These are phyloP conservation scores for Dalbergia cochinchinensis DNA, from an alignment of 306 rosid species.

Conservation along the genomic window DNA sequence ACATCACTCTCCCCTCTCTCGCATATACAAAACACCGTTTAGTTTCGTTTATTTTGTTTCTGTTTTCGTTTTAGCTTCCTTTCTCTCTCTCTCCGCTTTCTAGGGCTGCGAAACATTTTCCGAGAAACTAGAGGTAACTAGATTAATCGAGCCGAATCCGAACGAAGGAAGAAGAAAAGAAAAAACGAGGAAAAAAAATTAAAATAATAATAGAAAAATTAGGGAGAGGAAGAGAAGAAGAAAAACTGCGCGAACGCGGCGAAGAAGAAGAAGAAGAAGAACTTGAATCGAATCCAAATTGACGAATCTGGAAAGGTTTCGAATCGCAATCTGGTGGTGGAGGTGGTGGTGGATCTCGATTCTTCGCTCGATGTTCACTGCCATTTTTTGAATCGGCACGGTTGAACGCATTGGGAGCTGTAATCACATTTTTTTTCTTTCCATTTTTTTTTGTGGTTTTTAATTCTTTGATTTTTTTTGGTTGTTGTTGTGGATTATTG, in stretches of 20 bases:
- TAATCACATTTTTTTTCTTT: conserved; percentile 9
- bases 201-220: background rate
- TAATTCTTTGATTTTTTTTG: conserved; percentile 10
- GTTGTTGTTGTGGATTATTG: conserved; percentile 32
- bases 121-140: conserved; percentile 40
- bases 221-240: conserved; percentile 32
- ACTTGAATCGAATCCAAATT: conserved; percentile 18
- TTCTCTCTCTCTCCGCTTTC: conserved; percentile 56
- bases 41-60: conserved; percentile 29
- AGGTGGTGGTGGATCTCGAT: conserved; percentile 59
- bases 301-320: background rate
- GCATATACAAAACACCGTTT: conserved; percentile 37
- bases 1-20: background rate
- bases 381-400: conserved; percentile 59
- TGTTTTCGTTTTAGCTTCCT: conserved; percentile 45
- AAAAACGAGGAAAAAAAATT: background rate
- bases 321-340: conserved; percentile 46
- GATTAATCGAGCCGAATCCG: conserved; percentile 43
- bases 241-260: conserved; percentile 38
- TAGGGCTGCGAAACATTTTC: conserved; percentile 62
- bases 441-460: conserved; percentile 23
- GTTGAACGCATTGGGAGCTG: conserved; percentile 56
- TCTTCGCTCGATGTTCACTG: conserved; percentile 22
- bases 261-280: conserved; percentile 34
- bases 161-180: background rate